phyloP scores from a whole-genome alignment of 257 asterid species.

The Paraleonurus japonicus region DNA sequence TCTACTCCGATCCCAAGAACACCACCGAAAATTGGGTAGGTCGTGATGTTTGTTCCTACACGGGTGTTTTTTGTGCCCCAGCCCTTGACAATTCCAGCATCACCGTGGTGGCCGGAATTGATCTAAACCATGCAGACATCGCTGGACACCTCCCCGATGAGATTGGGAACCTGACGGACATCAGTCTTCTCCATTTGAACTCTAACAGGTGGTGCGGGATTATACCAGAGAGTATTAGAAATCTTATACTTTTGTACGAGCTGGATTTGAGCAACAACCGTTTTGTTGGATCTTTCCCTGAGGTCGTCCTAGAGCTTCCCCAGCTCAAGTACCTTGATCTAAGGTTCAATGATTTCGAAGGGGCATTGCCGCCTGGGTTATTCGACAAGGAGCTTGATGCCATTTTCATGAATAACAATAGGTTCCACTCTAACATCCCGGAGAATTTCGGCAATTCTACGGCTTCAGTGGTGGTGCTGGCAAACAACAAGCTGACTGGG shows the following conservation, averaged over 20 bases:
- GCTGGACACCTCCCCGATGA: constrained; percentile 88
- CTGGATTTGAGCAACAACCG: constrained; percentile 89
- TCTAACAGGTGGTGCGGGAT: constrained; percentile 89
- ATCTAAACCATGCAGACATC: constrained; percentile 73
- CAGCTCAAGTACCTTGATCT: constrained; percentile 67
- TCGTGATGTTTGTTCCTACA: constrained; percentile 63
- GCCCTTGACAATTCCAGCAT: constrained; percentile 53
- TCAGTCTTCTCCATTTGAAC: constrained; percentile 70
- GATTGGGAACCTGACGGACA: constrained; percentile 58
- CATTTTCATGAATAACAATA: constrained; percentile 48
- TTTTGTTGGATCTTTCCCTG: constrained; percentile 75
- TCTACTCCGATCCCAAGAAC: constrained; percentile 76
- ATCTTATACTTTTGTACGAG: constrained; percentile 50
- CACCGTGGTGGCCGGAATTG: constrained; percentile 82
- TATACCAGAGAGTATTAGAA: constrained; percentile 51
- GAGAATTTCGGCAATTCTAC: constrained; percentile 55
- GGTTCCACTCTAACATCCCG: constrained; percentile 52
- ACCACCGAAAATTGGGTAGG: constrained; percentile 76
- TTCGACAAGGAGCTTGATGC: constrained; percentile 59
- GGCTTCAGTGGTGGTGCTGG: constrained; percentile 54
- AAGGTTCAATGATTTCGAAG: constrained; percentile 86
- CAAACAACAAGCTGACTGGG: constrained; percentile 48
- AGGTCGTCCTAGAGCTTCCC: constrained; percentile 51
- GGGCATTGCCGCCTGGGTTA: constrained; percentile 49
- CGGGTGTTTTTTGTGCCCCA: constrained; percentile 59